Conservation (phyloP, 805 yeast genomes). For the Kuraishia ogatae region DNA sequence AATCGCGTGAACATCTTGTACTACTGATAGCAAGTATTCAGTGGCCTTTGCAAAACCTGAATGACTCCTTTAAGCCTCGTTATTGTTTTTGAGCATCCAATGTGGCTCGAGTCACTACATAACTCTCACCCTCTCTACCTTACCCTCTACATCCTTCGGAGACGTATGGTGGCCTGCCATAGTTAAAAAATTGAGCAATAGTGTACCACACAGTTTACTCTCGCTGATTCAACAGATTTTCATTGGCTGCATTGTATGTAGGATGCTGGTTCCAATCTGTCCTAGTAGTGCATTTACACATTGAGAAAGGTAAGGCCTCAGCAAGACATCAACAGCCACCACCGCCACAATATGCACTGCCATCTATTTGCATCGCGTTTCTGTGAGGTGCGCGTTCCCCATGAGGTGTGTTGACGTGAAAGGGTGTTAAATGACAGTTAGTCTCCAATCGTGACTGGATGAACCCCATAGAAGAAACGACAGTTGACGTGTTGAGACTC, state of each 20-base stretch:
- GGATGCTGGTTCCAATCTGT: background rate
- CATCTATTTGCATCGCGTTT: background rate
- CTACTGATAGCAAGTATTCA: background rate
- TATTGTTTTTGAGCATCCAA: background rate
- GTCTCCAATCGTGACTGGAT: too few species aligned
- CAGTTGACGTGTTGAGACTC: too few species aligned
- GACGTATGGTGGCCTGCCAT: background rate
- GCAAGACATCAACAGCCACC: background rate
- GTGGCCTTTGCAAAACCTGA: conserved; percentile 1
- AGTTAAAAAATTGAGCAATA: background rate
- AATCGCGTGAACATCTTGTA: conserved; percentile 21
- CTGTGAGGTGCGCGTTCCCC: background rate
- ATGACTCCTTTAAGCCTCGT: background rate
- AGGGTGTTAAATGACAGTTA: background rate
- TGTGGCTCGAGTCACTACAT: background rate
- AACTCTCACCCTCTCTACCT: background rate
- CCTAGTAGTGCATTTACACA: background rate
- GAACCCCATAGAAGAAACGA: too few species aligned
- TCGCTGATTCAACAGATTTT: conserved; percentile 4
- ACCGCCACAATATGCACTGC: background rate
- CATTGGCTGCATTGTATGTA: conserved; percentile 3
- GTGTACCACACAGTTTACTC: background rate
- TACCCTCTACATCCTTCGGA: background rate
- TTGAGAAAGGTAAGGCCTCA: background rate
- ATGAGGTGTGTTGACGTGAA: background rate